Base-by-base conservation (phyloP, 495 filamentous ascomycete species). In the Penicillium egyptiacum region DNA sequence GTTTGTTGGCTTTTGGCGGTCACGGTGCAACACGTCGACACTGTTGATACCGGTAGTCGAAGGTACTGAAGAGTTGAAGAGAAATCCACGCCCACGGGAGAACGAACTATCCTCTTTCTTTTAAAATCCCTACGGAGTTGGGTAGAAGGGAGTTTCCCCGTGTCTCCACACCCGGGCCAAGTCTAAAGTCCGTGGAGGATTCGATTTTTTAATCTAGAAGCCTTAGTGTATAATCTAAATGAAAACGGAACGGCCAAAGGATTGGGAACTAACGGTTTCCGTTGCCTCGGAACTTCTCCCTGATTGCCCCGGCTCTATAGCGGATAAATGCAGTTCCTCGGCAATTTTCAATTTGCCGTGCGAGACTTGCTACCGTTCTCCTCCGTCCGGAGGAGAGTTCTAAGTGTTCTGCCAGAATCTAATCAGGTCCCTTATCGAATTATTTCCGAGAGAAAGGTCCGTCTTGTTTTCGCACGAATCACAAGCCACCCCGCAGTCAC, bases 21-120 rank as follows among this genome's bases (percentile, higher is more conserved):
- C 53, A 62, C 39, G 0, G 11, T 41, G 12, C 19, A 62, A 63
- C 60, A 63, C 60, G 60, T 63, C 60, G 50, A 63, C 60, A 63
- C 60, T 30, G 60, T 49, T 49, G 53, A 52, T 6, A 6, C 12
- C 22, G 28, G 19, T 30, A 23, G 14, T 30, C 23, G 41, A 28
- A 28, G 7, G 26, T 28, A 28, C 26, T 4, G 46, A 10, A 37
- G 22, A 47, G 2, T 26, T 19, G 31, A 43, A 26, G n/a, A 54
- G n/a, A n/a, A 41, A 23, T 33, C 30, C 4, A 43, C 16, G 31
- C 33, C 35, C 35, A 53, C 48, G 56, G 50, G 33, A n/a, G 26
- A 47, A 47, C 28, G 44, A 47, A n/a, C 44, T 17, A 22, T 48
- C 45, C 9, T 30, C 19, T 30, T 19, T 17, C 6, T 19, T 31